Conservation (phyloP, 1,139 yeast species). For the Pichia sp. region DNA sequence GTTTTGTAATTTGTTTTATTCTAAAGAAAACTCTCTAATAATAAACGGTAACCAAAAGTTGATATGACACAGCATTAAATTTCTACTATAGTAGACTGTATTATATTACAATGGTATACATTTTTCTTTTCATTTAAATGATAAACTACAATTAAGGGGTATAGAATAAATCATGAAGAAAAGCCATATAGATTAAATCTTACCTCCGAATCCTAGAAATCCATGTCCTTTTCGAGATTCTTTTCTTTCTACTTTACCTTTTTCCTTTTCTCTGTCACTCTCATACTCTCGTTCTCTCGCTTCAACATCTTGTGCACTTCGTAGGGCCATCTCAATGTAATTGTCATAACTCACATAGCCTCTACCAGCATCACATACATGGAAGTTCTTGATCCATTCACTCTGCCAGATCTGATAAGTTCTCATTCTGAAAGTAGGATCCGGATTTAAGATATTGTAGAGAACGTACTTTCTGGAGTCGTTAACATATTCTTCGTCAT, state of each 20-base stretch:
- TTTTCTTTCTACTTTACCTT: constrained; percentile 8
- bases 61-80: no score
- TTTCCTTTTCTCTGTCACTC: constrained; percentile 4
- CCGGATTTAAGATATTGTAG: constrained; percentile 55
- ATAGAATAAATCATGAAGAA: neutral
- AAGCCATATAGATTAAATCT: neutral
- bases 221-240: constrained; percentile 16
- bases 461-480: constrained; percentile 47
- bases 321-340: constrained; percentile 32
- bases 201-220: constrained; percentile 16
- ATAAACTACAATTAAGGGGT: neutral
- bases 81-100: neutral
- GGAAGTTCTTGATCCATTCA: constrained; percentile 33
- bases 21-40: neutral
- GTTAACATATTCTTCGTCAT: constrained; percentile 25
- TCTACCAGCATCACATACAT: constrained; percentile 34
- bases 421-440: constrained; percentile 44
- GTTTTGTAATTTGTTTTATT: constrained; percentile 10
- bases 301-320: constrained; percentile 28
- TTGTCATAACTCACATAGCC: constrained; percentile 29
- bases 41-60: neutral
- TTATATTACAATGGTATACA: neutral
- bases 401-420: constrained; percentile 35
- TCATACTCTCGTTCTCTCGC: constrained; percentile 3
- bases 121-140: neutral